phyloP scores from a whole-genome alignment of 305 asterid species.

The Solanum hybrid region DNA sequence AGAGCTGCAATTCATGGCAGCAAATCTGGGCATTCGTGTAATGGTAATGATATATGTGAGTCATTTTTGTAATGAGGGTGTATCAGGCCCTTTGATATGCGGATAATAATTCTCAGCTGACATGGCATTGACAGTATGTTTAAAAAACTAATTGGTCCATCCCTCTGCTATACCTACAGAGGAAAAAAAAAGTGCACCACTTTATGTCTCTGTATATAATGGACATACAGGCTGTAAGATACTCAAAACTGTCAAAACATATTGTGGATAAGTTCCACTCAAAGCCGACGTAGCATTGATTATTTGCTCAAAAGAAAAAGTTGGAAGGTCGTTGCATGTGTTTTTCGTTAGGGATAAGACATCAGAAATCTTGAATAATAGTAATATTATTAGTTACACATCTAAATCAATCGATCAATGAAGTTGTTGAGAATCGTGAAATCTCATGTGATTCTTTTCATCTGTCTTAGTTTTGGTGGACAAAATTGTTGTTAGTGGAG shows the following conservation, averaged over 20 bases:
- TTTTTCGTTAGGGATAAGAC: neutral
- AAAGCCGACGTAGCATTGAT: neutral
- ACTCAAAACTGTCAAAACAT: neutral
- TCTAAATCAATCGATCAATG: neutral
- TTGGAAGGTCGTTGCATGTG: neutral
- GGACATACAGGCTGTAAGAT: neutral
- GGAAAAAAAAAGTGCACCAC: neutral
- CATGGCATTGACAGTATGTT: neutral
- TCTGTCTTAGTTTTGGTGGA: neutral
- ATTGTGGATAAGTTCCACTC: neutral
- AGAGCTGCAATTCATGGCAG: neutral
- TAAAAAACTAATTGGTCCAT: neutral
- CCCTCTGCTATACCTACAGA: neutral
- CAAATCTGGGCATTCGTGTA: neutral
- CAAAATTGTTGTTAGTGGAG: neutral
- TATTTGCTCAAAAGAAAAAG: neutral
- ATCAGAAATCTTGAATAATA: neutral
- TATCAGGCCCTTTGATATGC: neutral
- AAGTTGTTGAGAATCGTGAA: neutral
- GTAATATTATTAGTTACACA: neutral
- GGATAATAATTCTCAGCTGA: neutral
- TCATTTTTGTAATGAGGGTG: accelerated
- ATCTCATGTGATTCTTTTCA: no score
- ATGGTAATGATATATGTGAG: neutral
- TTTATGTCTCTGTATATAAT: neutral